Conservation (phyloP, 192 early-diverging fungal genomes). For the Phlyctochytrium planicorne region DNA sequence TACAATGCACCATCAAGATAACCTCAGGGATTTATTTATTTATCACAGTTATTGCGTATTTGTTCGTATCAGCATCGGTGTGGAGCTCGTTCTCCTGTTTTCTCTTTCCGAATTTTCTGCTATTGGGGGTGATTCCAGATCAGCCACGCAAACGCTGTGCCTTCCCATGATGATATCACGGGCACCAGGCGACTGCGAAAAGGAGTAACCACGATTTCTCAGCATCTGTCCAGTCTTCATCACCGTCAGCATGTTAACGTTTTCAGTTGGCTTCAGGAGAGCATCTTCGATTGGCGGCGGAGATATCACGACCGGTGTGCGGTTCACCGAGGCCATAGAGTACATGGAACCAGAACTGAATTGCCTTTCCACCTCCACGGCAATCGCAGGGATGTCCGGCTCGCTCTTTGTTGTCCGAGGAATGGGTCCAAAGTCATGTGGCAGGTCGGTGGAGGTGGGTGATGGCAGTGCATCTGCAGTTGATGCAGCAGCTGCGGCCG, state of each 20-base stretch:
- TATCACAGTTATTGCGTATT: no score
- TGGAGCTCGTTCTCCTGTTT: neutral
- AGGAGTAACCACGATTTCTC: conserved; percentile 44
- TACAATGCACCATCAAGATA: neutral
- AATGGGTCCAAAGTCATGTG: neutral
- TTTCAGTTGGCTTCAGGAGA: neutral
- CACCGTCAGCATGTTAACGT: conserved; percentile 22
- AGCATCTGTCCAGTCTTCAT: conserved; percentile 43
- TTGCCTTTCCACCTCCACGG: neutral
- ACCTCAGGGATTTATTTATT: no score
- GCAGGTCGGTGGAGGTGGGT: neutral
- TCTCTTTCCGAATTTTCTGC: neutral
- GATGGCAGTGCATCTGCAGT: neutral
- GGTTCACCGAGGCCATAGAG: conserved; percentile 6
- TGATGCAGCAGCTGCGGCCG: neutral
- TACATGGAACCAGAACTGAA: conserved; percentile 4
- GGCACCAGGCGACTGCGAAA: conserved; percentile 42
- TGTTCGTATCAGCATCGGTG: neutral
- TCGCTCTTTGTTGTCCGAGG: neutral
- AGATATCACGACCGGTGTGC: conserved; percentile 3
- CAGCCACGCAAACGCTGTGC: neutral
- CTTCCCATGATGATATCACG: conserved; percentile 33
- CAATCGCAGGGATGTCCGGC: conserved; percentile 1
- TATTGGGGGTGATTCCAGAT: neutral
- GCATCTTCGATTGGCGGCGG: neutral